Conservation (phyloP, 441 rosid genomes). For the Metrosideros polymorpha region DNA sequence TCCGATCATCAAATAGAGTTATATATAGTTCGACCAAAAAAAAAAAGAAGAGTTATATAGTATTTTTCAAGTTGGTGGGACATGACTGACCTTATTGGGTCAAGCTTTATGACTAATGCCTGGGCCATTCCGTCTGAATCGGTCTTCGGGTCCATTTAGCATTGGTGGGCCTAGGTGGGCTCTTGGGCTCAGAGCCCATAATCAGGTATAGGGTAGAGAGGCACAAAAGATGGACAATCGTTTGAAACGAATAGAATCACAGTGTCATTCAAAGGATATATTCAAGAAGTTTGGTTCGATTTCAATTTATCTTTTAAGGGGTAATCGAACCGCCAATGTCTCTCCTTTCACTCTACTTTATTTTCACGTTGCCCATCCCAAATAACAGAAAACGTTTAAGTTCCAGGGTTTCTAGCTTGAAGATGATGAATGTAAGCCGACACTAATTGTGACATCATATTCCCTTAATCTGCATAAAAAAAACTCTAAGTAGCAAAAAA, state of each 20-base stretch:
- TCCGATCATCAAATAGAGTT: not conserved
- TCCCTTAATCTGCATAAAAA: no score
- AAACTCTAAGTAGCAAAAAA: no score
- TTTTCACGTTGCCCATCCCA: no score
- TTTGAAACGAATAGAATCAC: not conserved
- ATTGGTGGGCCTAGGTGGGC: not conserved
- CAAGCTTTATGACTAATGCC: not conserved
- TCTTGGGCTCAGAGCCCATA: not conserved
- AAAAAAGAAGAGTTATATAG: not conserved
- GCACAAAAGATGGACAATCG: not conserved
- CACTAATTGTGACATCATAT: no score
- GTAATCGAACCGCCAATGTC: no score
- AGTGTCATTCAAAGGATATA: not conserved
- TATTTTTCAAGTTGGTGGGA: not conserved
- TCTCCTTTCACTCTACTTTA: no score
- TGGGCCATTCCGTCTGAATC: not conserved
- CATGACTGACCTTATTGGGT: not conserved
- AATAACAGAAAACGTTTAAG: no score
- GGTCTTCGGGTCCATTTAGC: not conserved
- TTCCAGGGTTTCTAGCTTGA: no score
- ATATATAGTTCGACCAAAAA: no score
- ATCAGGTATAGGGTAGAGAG: not conserved
- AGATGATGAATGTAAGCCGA: no score
- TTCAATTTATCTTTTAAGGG: not conserved
- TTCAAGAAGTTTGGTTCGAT: not conserved